A percentile compares a stretch with the other conserved stretches of the same genome.
Evolutionary conservation across 2,329 filamentous ascomycete species (phyloP).

Genomic region (Arthrobotrys sphaeroides): DNA sequence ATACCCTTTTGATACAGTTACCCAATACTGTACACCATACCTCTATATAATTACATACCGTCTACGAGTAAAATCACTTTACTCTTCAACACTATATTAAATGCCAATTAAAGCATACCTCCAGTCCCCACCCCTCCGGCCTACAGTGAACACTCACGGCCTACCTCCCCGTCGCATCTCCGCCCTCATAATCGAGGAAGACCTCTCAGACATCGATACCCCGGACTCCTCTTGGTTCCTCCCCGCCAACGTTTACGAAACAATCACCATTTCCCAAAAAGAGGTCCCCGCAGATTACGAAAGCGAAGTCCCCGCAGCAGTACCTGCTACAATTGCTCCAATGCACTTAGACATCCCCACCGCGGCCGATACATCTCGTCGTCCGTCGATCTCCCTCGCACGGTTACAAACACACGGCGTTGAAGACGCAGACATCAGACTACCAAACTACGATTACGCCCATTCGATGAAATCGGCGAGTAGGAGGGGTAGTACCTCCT

Average conservation of each 20-base stretch:
- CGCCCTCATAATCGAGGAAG: slow-evolving; percentile 50
- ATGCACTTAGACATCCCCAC: slow-evolving; percentile 33
- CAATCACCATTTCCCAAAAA: slow-evolving; percentile 48
- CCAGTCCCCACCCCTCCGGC: slow-evolving; percentile 46
- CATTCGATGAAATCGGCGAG: slow-evolving; percentile 17
- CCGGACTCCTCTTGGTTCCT: slow-evolving; percentile 50
- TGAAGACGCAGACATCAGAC: slow-evolving; percentile 38
- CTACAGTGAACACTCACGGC: slow-evolving; percentile 32
- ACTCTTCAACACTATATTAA: slow-evolving; percentile 18
- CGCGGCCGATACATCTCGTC: slow-evolving; percentile 50
- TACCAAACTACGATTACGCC: slow-evolving; percentile 49
- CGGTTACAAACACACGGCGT: slow-evolving; percentile 25
- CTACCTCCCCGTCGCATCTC: slow-evolving; percentile 47
- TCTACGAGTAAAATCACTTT: slow-evolving; percentile 14
- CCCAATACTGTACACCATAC: slow-evolving; percentile 15
- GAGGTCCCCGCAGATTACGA: slow-evolving; percentile 31
- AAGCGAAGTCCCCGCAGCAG: neutral
- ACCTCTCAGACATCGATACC: slow-evolving; percentile 46
- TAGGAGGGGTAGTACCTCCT: slow-evolving; percentile 29
- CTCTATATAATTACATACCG: neutral
- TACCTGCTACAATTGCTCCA: neutral
- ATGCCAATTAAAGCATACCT: slow-evolving; percentile 52
- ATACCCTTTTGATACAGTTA: slow-evolving; percentile 26
- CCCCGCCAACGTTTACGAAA: slow-evolving; percentile 49
- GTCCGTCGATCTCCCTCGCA: slow-evolving; percentile 40